A percentile compares a stretch with the other conserved stretches of the same genome.
phyloP scores from a whole-genome alignment of 139 green algal genomes.

The Haematococcus lacustris region DNA sequence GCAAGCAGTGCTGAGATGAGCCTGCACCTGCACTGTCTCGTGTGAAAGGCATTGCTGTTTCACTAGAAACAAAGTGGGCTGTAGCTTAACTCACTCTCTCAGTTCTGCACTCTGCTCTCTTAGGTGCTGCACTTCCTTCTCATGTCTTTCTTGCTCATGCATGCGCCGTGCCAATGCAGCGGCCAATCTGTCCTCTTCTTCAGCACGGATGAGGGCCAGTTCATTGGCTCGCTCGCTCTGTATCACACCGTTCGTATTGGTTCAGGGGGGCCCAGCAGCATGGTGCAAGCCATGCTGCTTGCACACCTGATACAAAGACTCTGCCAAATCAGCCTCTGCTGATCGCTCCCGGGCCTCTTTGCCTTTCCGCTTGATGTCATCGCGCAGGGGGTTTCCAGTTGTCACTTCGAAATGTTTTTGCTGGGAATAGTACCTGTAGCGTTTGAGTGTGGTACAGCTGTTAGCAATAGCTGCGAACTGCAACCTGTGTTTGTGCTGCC shows the following conservation, averaged over 20 bases:
- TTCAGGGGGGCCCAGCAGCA: neutral
- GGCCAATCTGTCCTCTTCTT: constrained; percentile 44
- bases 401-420: constrained; percentile 31
- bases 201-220: constrained; percentile 25
- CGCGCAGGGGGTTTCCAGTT: constrained; percentile 25
- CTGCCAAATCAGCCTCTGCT: constrained; percentile 39
- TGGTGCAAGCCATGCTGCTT: neutral
- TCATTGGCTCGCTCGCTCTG: constrained; percentile 27
- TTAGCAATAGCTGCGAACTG: neutral
- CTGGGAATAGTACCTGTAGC: constrained; percentile 44
- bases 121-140: constrained; percentile 45
- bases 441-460: neutral
- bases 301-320: constrained; percentile 47
- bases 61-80: neutral
- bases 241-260: neutral
- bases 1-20: constrained; percentile 1
- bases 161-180: constrained; percentile 25
- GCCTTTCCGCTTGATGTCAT: constrained; percentile 41
- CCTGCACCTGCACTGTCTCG: neutral
- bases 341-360: constrained; percentile 38
- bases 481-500: neutral
- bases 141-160: constrained; percentile 29
- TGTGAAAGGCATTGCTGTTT: neutral
- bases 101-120: constrained; percentile 50
- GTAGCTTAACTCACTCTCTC: constrained; percentile 33